Evolutionary conservation across 163 green algal genomes (phyloP).

Genomic region (Scenedesmus sp.): DNA sequence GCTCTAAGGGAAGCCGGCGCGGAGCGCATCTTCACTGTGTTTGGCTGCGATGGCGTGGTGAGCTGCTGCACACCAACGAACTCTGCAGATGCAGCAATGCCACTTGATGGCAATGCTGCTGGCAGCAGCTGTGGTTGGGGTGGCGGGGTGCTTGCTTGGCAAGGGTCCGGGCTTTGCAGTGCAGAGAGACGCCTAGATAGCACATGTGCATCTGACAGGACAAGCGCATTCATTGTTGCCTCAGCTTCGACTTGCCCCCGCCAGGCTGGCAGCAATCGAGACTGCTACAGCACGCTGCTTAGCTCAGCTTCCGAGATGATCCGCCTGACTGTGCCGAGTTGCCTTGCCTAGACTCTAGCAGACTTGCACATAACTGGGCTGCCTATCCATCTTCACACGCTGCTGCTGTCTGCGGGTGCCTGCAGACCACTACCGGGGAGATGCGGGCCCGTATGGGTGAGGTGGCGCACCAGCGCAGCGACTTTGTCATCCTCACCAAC

Average conservation of each 20-base stretch:
- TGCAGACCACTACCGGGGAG: constrained; percentile 21
- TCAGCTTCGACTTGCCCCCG: too few species aligned
- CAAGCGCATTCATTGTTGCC: too few species aligned
- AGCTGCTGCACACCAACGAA: background rate
- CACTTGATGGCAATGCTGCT: background rate
- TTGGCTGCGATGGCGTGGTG: constrained; percentile 75
- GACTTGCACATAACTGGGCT: background rate
- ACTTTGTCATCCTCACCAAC: constrained; percentile 97
- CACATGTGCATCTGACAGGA: too few species aligned
- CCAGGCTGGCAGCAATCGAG: too few species aligned
- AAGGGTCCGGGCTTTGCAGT: too few species aligned
- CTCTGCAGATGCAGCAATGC: background rate
- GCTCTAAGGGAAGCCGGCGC: constrained; percentile 70
- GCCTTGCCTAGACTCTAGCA: background rate
- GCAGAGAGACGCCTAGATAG: too few species aligned
- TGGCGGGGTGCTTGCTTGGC: too few species aligned
- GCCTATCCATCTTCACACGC: background rate
- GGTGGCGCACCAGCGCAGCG: constrained; percentile 87
- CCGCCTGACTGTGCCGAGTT: too few species aligned
- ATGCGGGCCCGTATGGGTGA: constrained; percentile 77
- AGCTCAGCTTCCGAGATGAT: too few species aligned
- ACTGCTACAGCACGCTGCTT: too few species aligned
- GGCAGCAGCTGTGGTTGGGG: too few species aligned
- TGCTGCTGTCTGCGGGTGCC: background rate
- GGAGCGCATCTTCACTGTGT: constrained; percentile 79